Percentiles rank a stretch among this genome's conserved stretches.
These are phyloP conservation scores for Cutaneotrichosporon sp. DNA, from an alignment of 1,284 basidiomycete genomes.

Conservation along the genomic window DNA sequence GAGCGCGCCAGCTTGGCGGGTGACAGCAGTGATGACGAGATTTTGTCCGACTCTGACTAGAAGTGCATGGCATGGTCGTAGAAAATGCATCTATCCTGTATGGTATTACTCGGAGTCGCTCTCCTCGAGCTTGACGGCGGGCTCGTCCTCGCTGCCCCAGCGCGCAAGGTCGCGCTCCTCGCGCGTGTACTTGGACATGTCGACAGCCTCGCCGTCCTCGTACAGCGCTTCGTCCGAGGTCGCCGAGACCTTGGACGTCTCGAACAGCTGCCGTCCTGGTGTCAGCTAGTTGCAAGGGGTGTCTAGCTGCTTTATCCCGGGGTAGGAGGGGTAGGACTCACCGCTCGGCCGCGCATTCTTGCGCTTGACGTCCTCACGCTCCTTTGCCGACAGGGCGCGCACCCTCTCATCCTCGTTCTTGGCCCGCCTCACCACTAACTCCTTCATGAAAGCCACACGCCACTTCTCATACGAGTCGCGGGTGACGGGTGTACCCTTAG, in stretches of 20 bases:
- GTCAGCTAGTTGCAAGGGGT: background rate
- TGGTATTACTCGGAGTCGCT: constrained; percentile 22
- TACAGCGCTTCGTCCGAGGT: constrained; percentile 67
- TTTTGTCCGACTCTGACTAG: constrained; percentile 19
- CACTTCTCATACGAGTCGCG: constrained; percentile 74
- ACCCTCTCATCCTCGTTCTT: constrained; percentile 79
- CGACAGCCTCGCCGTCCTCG: constrained; percentile 81
- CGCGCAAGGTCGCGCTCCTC: constrained; percentile 62
- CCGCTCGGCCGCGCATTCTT: constrained; percentile 67
- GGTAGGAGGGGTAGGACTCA: no score
- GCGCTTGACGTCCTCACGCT: constrained; percentile 82
- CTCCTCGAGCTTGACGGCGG: constrained; percentile 21
- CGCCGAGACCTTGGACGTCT: constrained; percentile 70
- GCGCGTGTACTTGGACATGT: constrained; percentile 81
- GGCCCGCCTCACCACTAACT: constrained; percentile 62
- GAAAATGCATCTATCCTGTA: constrained; percentile 12
- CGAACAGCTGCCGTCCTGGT: constrained; percentile 82
- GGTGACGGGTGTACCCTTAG: constrained; percentile 86
- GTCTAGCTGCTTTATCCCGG: background rate
- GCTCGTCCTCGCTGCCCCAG: constrained; percentile 62
- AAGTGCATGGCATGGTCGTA: constrained; percentile 1
- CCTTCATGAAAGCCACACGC: constrained; percentile 74
- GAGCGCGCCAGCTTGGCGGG: constrained; percentile 22
- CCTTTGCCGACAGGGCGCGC: constrained; percentile 72
- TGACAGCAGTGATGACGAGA: constrained; percentile 35